Evolutionary conservation across 2,329 filamentous ascomycete species (phyloP), one percentile per base, ranked within the genome.

Genomic region (Xylariaceae sp.): DNA sequence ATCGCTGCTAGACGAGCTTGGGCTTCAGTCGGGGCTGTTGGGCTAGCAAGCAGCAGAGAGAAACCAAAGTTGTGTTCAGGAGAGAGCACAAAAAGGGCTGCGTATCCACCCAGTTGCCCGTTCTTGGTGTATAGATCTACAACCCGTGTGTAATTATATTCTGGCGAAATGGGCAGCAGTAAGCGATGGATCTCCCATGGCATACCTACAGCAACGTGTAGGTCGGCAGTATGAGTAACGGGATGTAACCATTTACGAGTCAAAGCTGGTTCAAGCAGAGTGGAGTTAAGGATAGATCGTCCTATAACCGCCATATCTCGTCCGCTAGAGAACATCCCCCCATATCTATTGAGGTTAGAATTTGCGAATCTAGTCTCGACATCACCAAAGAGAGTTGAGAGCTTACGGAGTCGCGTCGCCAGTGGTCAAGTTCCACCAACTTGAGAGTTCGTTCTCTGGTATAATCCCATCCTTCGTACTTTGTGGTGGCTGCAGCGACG

Each of bases 121-220:
- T 43, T 43, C 26, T 43, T 43, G 8, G 41, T 43, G 41, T 43
- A 43, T 5, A 43, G 26, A 16, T 43, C 41, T 4, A 43, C 27
- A 3, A 43, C 41, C 11, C 41, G 41, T 16, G 41, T 43, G 41
- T 43, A 16, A 13, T 43, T 43, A 18, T 11, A 30, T 15, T 20
- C 27, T 15, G 41, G 18, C 1, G 41, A 43, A 13, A 43, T 13
- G 16, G 26, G 16, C 13, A 30, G 41, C 27, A 43, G 26, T n/a
- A 43, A 8, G 6, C 41, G 41, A 32, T 32, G 27, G 26, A 43
- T 43, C 16, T 43, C 41, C 41, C 41, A 43, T 9, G 41, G 41
- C 41, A 43, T 43, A 18, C 41, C 41, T 4, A 43, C 41, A 9
- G 41, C 26, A 15, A 43, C 16, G 16, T 32, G 41, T 9, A 43